These are phyloP conservation scores for Hymenoscyphus linearis DNA, from an alignment of 2,329 filamentous ascomycete species.

Conservation along the genomic window DNA sequence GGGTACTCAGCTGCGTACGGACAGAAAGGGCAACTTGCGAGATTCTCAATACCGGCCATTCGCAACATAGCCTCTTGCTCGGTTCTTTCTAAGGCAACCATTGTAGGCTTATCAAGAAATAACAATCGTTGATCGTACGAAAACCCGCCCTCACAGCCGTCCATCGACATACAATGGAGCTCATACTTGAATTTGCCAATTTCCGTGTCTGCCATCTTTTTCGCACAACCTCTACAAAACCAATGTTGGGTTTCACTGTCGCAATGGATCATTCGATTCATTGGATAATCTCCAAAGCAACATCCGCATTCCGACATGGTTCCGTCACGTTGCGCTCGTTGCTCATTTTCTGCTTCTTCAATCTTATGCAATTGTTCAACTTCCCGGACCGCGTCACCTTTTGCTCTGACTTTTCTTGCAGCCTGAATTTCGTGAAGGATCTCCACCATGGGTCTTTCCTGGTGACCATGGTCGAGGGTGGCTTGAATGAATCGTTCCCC, in stretches of 20 bases:
- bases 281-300: conserved; percentile 62
- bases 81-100: conserved; percentile 60
- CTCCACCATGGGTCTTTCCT: conserved; percentile 14
- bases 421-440: conserved; percentile 36
- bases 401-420: conserved; percentile 31
- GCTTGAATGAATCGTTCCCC: conserved; percentile 9
- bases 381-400: conserved; percentile 30
- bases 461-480: conserved; percentile 3
- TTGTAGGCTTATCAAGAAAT: conserved; percentile 49
- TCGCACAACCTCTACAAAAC: conserved; percentile 67
- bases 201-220: conserved; percentile 58
- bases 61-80: conserved; percentile 66
- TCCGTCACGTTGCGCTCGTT: conserved; percentile 41
- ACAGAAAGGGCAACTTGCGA: conserved; percentile 77
- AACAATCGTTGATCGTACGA: conserved; percentile 41
- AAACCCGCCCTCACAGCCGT: conserved; percentile 61
- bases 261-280: conserved; percentile 66
- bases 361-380: conserved; percentile 38
- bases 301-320: conserved; percentile 64
- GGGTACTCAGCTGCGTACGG: conserved; percentile 71
- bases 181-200: conserved; percentile 66
- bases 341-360: conserved; percentile 39
- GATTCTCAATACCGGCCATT: conserved; percentile 64
- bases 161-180: conserved; percentile 64
- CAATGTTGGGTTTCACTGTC: conserved; percentile 41